Base-by-base conservation (phyloP, 2,329 filamentous ascomycete genomes). In the Colletotrichum sidae region DNA sequence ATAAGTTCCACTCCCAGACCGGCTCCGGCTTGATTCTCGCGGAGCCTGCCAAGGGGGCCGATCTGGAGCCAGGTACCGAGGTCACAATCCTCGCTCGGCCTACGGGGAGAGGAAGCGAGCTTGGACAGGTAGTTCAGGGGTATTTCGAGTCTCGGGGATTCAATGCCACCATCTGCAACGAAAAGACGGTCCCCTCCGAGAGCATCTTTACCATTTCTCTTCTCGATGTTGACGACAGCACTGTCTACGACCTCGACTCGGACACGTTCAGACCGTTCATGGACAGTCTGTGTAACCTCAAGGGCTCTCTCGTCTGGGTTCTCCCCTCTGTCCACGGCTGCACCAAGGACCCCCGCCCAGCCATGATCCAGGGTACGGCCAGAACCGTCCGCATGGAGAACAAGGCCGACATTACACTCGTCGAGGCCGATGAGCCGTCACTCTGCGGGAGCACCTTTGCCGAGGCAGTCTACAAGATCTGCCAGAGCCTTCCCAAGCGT, bases 381-480 rank as follows among this genome's bases (percentile, higher is more conserved):
- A 68, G 77, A 2, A 72, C 71, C 0, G 67, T 78, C 6, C 74
- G 74, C 15, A 70, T 67, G 9, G 76, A 78, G 67, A 57, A 72
- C 37, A 60, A 57, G 0, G 44, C 73, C 0, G 67, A 72, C 8
- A 70, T 78, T 8, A 65, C 61, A 7, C 25, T 65, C 6, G 55
- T 65, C 4, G 61, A 65, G 34, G 42, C 17, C 8, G 55, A 55
- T 8, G 46, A 57, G 2, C 12, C 45, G 9, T 62, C 59, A 3
- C 9, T 57, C 7, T 9, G 38, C 7, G 8, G 39, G 8, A 37
- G 6, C 25, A 12, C 38, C 7, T 57, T 62, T 3, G 13, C 53
- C 9, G 57, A 62, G 15, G 44, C 59, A 1, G 12, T 62, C 7
- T 46, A 35, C 12, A 52, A 57, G 46, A 62, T 62, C n/a, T 56